A percentile compares a stretch with the other conserved stretches of the same genome.
These are phyloP conservation scores for Solanum rostratum DNA, from an alignment of 257 asterid species.

Conservation along the genomic window DNA sequence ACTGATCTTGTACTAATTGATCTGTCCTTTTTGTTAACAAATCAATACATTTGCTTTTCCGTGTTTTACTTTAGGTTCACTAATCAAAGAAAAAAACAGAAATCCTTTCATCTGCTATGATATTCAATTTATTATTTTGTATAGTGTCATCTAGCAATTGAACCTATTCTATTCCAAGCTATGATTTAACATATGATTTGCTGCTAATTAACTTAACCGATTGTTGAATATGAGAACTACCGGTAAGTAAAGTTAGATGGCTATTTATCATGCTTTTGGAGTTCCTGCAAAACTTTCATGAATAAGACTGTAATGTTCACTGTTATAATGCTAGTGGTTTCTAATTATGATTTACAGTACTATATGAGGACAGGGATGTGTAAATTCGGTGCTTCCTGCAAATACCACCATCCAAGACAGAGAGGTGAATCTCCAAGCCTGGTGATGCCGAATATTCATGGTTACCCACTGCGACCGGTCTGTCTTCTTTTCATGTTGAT, in stretches of 20 bases:
- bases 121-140: not conserved
- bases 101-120: not conserved
- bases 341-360: constrained; percentile 37
- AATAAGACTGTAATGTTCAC: not conserved
- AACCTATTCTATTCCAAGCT: not conserved
- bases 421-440: constrained; percentile 47
- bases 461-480: constrained; percentile 15
- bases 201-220: not conserved
- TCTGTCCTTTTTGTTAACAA: not conserved
- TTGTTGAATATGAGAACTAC: not conserved
- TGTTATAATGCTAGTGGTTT: not conserved
- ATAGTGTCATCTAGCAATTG: not conserved
- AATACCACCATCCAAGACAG: constrained; percentile 69
- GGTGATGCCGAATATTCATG: constrained; percentile 15
- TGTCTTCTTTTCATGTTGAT: not conserved
- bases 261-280: not conserved
- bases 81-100: not conserved
- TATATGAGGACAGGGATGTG: constrained; percentile 64
- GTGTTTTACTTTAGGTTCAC: not conserved
- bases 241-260: not conserved
- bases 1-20: not conserved
- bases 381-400: constrained; percentile 70
- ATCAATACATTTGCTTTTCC: not conserved
- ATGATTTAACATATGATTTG: not conserved
- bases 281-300: not conserved